phyloP scores from a whole-genome alignment of 2,329 filamentous ascomycete species.

The Venturia asperata region DNA sequence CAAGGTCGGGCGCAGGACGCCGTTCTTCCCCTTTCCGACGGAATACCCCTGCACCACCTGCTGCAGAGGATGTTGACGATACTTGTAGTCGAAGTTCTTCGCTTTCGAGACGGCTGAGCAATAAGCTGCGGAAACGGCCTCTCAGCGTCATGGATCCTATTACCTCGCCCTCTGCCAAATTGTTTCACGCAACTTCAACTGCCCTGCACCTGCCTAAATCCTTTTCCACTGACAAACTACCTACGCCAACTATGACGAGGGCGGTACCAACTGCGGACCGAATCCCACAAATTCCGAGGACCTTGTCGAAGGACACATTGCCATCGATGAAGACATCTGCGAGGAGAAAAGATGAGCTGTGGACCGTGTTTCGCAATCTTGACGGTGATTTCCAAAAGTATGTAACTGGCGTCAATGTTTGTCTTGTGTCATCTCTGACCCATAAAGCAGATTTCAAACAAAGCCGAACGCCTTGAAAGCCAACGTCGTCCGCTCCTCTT shows the following conservation, averaged over 20 bases:
- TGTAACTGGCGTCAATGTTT: constrained; percentile 22
- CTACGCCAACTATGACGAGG: constrained; percentile 31
- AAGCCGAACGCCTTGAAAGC: constrained; percentile 70
- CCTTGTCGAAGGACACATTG: constrained; percentile 36
- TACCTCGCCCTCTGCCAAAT: background rate
- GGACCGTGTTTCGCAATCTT: constrained; percentile 59
- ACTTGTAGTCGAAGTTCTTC: constrained; percentile 15
- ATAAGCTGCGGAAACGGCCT: constrained; percentile 16
- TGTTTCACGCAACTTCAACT: constrained; percentile 17
- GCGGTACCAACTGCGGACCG: constrained; percentile 30
- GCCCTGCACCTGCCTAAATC: constrained; percentile 36
- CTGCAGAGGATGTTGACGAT: constrained; percentile 5
- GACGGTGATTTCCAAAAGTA: constrained; percentile 63
- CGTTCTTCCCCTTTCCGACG: constrained; percentile 14
- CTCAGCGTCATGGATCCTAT: constrained; percentile 8
- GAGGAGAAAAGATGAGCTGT: constrained; percentile 63
- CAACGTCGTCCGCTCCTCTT: constrained; percentile 60
- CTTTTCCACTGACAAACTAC: constrained; percentile 43
- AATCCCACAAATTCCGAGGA: constrained; percentile 39
- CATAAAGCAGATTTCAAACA: constrained; percentile 54
- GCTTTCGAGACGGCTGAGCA: constrained; percentile 11
- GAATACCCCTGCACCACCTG: background rate
- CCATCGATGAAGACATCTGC: constrained; percentile 32
- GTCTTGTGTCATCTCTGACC: constrained; percentile 1
- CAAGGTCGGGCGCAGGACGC: constrained; percentile 4